phyloP scores from a whole-genome alignment of 441 rosid genomes.

The Metrosideros polymorpha region DNA sequence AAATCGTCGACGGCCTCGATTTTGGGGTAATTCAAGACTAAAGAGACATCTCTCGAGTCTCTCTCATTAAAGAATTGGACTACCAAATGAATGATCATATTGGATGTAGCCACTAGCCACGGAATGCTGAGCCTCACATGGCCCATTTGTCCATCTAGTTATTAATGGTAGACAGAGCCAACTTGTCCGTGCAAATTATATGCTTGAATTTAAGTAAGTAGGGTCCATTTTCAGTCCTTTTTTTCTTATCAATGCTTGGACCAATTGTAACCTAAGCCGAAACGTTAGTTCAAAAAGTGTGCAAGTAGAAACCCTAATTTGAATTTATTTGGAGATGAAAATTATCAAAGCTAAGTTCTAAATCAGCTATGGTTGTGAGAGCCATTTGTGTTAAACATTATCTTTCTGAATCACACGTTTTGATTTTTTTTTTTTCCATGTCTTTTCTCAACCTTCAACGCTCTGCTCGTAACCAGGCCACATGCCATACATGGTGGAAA shows the following conservation, averaged over 20 bases:
- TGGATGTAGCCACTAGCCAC: not conserved
- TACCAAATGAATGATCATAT: not conserved
- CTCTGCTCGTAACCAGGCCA: not conserved
- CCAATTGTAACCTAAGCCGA: not conserved
- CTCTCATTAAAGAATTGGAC: not conserved
- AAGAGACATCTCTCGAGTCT: not conserved
- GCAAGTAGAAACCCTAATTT: not conserved
- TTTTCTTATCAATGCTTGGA: not conserved
- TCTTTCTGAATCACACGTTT: no score
- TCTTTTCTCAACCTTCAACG: no score
- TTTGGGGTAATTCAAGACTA: not conserved
- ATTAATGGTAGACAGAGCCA: not conserved
- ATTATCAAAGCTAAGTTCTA: not conserved
- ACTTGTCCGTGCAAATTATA: fast-evolving
- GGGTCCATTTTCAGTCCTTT: not conserved
- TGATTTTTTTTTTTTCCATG: no score
- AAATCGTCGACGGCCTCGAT: not conserved
- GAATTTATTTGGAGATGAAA: not conserved
- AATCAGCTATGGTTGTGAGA: not conserved
- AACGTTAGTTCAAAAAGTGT: not conserved
- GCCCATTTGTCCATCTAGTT: not conserved
- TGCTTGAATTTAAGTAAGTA: not conserved
- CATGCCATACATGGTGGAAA: not conserved
- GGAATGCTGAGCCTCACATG: not conserved
- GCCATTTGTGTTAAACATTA: no score